phyloP scores from a whole-genome alignment of 352 stramenopile species.

The Aphanomyces astaci region DNA sequence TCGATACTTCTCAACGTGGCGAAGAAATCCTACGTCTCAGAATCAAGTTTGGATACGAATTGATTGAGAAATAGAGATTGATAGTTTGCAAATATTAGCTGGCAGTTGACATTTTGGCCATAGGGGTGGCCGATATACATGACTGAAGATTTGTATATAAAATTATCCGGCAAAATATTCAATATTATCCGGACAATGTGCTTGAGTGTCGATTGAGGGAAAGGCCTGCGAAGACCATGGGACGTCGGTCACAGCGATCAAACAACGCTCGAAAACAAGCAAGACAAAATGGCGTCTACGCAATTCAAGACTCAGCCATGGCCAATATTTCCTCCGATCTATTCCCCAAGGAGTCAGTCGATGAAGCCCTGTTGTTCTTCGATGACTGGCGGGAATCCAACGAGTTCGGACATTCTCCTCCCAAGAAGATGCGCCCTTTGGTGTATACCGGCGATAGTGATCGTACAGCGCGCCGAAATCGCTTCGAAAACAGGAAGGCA shows the following conservation, averaged over 20 bases:
- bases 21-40: too few relatives aligned
- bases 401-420: neutral
- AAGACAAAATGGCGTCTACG: neutral
- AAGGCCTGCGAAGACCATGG: neutral
- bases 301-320: neutral
- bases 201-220: too few relatives aligned
- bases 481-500: neutral
- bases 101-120: neutral
- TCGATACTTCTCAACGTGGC: too few relatives aligned
- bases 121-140: neutral
- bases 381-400: neutral
- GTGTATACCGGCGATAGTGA: neutral
- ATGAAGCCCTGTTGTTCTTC: neutral
- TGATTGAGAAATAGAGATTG: conserved; percentile 1
- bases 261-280: neutral
- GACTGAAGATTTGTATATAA: neutral
- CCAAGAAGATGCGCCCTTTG: neutral
- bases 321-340: neutral
- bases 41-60: too few relatives aligned
- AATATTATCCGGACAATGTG: neutral
- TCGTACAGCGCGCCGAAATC: neutral
- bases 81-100: conserved; percentile 10
- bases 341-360: neutral
- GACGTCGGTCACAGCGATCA: neutral
- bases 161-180: neutral